Evolutionary conservation across 2,329 filamentous ascomycete species (phyloP).

Genomic region (Didymella segeticola): DNA sequence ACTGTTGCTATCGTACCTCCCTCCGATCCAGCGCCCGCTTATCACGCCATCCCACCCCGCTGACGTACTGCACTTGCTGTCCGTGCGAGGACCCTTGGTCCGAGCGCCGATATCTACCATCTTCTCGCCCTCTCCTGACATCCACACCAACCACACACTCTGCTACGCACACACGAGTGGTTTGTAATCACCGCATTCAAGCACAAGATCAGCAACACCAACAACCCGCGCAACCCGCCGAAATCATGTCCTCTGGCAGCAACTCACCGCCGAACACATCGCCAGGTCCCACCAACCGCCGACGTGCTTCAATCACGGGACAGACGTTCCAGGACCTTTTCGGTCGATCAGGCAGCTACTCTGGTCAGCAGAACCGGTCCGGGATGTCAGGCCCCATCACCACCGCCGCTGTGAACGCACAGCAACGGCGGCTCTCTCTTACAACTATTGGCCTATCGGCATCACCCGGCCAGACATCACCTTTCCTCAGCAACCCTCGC

Average conservation of each 20-base stretch:
- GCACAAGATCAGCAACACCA: neutral
- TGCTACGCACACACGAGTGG: slow-evolving; percentile 2
- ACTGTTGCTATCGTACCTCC: slow-evolving; percentile 20
- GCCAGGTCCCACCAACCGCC: slow-evolving; percentile 45
- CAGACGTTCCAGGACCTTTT: slow-evolving; percentile 59
- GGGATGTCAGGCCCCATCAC: slow-evolving; percentile 55
- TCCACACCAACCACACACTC: slow-evolving; percentile 1
- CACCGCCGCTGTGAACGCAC: slow-evolving; percentile 57
- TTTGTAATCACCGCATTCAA: neutral
- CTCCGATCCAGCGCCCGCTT: slow-evolving; percentile 23
- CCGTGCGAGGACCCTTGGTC: slow-evolving; percentile 26
- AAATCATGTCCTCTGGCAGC: slow-evolving; percentile 48
- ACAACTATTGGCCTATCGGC: slow-evolving; percentile 57
- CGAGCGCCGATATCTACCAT: slow-evolving; percentile 32
- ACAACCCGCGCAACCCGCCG: slow-evolving; percentile 19
- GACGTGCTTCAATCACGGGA: slow-evolving; percentile 57
- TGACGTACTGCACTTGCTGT: slow-evolving; percentile 30
- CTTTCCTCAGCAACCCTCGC: slow-evolving; percentile 47
- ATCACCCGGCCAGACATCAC: slow-evolving; percentile 52
- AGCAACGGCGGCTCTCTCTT: slow-evolving; percentile 57
- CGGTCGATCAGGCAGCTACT: slow-evolving; percentile 46
- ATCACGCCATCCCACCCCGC: slow-evolving; percentile 37
- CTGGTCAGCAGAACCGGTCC: slow-evolving; percentile 38
- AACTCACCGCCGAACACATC: slow-evolving; percentile 50
- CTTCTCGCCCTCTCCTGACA: slow-evolving; percentile 21